These are phyloP conservation scores for Aegle marmelos DNA, from an alignment of 345 rosid genomes.

Conservation along the genomic window DNA sequence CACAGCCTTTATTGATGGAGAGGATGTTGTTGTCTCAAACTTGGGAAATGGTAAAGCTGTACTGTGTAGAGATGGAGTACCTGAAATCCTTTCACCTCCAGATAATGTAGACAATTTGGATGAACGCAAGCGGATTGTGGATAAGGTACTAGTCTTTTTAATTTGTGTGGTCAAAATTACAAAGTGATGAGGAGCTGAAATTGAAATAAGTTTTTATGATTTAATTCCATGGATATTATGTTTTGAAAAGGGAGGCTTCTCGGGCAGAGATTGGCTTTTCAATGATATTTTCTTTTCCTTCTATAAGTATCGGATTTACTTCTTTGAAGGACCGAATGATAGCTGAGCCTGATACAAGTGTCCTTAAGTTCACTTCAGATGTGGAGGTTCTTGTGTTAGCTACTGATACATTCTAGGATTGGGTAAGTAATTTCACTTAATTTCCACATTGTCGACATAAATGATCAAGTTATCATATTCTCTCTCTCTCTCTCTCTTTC, in stretches of 20 bases:
- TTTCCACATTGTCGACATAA: too few species aligned
- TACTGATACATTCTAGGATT: constrained; percentile 81
- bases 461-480: too few species aligned
- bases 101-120: constrained; percentile 59
- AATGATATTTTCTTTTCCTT: constrained; percentile 43
- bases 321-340: constrained; percentile 72
- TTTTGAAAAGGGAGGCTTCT: constrained; percentile 62
- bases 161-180: neutral
- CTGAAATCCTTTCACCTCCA: constrained; percentile 65
- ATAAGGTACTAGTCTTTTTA: constrained; percentile 24
- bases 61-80: constrained; percentile 57
- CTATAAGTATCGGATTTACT: constrained; percentile 83
- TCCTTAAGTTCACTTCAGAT: constrained; percentile 44
- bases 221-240: neutral
- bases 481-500: neutral
- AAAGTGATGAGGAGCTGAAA: constrained; percentile 4
- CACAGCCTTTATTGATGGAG: constrained; percentile 60
- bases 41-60: constrained; percentile 86
- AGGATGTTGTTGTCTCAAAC: constrained; percentile 60
- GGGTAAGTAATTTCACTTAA: constrained; percentile 28
- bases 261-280: too few species aligned
- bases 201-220: neutral
- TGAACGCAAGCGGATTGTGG: constrained; percentile 58
- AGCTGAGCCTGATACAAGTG: constrained; percentile 69
- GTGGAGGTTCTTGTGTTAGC: constrained; percentile 79